Evolutionary conservation across 768 basidiomycete genomes (phyloP).

Genomic region (Hygrophorus pudorinus): DNA sequence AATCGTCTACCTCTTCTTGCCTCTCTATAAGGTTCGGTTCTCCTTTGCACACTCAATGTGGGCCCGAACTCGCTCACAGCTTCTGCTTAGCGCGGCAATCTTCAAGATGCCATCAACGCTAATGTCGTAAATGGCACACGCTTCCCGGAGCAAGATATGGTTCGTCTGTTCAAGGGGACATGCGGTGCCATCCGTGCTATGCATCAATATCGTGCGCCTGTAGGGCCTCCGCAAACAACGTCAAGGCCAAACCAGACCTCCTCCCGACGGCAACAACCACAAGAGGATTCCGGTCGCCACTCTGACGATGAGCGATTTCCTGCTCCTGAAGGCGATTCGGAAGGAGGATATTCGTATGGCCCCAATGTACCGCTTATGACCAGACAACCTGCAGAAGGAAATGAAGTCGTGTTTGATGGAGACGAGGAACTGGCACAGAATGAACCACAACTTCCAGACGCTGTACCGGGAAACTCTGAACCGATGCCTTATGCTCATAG

Average conservation of each 20-base stretch:
- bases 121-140: constrained; percentile 75
- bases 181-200: constrained; percentile 91
- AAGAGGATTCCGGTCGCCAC: constrained; percentile 18
- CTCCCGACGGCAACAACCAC: constrained; percentile 8
- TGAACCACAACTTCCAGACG: constrained; percentile 27
- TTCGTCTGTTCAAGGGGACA: constrained; percentile 86
- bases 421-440: constrained; percentile 55
- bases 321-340: constrained; percentile 64
- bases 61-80: constrained; percentile 1
- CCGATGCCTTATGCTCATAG: constrained; percentile 90
- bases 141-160: constrained; percentile 82
- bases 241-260: constrained; percentile 13
- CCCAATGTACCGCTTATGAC: constrained; percentile 51
- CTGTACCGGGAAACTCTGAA: constrained; percentile 30
- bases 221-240: constrained; percentile 19
- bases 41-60: not conserved
- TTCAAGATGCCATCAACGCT: constrained; percentile 89
- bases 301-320: constrained; percentile 63
- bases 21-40: constrained; percentile 68
- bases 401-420: constrained; percentile 69
- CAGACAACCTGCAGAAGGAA: constrained; percentile 37
- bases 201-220: constrained; percentile 72
- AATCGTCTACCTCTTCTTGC: constrained; percentile 93
- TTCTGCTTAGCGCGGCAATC: constrained; percentile 63
- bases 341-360: constrained; percentile 67